These are phyloP conservation scores for Volvox reticuliferus DNA, from an alignment of 139 green algal genomes.

Conservation along the genomic window DNA sequence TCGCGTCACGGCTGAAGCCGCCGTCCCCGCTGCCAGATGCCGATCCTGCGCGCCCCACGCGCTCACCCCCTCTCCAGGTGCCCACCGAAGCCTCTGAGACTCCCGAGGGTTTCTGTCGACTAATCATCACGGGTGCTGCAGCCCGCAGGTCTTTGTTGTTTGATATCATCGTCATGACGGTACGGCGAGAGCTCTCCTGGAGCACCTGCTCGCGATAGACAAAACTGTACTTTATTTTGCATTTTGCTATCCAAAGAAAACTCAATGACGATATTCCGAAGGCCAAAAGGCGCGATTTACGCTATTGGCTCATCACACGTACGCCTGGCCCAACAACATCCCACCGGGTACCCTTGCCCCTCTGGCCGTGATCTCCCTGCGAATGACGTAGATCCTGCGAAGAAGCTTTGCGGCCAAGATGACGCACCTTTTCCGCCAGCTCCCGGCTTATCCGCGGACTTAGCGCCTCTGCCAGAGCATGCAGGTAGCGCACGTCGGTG, in stretches of 20 bases:
- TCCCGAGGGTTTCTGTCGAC: background rate
- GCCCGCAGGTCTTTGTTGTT: conserved; percentile 21
- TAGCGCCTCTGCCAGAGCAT: conserved; percentile 37
- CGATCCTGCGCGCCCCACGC: background rate
- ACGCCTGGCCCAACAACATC: no score
- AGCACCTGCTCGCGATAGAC: conserved; percentile 14
- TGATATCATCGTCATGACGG: background rate
- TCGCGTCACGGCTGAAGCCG: no score
- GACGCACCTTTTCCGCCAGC: conserved; percentile 27
- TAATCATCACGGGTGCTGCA: conserved; percentile 23
- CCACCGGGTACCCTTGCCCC: no score
- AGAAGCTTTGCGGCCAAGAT: no score
- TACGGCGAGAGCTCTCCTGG: background rate
- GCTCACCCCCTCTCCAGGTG: background rate
- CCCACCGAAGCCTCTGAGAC: background rate
- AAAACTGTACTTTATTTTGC: background rate
- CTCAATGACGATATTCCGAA: no score
- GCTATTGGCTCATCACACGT: no score
- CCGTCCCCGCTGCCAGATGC: background rate
- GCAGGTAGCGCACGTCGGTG: conserved; percentile 55
- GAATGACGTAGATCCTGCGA: no score
- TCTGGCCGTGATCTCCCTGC: no score
- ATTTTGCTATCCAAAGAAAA: no score
- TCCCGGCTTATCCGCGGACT: conserved; percentile 12
- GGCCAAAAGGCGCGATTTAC: no score